A percentile compares a stretch with the other conserved stretches of the same genome.
phyloP scores from a whole-genome alignment of 2,329 filamentous ascomycete genomes.

The Ophiostoma australiae region DNA sequence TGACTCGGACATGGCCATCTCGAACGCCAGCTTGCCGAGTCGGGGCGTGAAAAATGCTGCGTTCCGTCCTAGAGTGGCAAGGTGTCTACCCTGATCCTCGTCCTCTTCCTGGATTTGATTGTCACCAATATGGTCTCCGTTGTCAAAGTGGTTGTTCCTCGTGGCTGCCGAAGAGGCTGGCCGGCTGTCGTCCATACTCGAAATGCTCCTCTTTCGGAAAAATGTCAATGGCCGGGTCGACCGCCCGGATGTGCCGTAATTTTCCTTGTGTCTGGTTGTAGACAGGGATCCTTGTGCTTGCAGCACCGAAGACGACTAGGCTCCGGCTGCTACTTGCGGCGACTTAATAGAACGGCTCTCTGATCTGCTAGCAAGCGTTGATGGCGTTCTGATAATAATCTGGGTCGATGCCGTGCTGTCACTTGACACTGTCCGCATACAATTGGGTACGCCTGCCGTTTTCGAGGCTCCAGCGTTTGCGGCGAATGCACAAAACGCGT shows the following conservation, averaged over 20 bases:
- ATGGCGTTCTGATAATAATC: neutral
- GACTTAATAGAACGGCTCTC: neutral
- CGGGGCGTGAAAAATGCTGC: constrained; percentile 17
- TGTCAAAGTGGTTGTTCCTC: neutral
- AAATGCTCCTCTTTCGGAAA: constrained; percentile 16
- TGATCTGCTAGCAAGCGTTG: neutral
- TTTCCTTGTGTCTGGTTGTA: neutral
- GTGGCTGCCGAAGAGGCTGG: constrained; percentile 15
- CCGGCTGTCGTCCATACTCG: neutral
- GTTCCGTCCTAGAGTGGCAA: neutral
- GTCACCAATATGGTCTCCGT: neutral
- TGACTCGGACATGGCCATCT: constrained; percentile 25
- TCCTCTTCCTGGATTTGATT: neutral
- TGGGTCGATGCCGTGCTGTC: constrained; percentile 16
- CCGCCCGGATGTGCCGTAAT: neutral
- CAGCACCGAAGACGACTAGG: constrained; percentile 20
- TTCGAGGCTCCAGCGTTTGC: neutral
- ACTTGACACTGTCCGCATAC: constrained; percentile 16
- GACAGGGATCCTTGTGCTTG: neutral
- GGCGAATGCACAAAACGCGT: constrained; percentile 12
- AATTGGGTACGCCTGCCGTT: neutral
- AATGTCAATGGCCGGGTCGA: constrained; percentile 7
- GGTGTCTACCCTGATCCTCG: neutral
- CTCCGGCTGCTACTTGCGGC: constrained; percentile 17
- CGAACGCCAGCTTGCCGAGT: constrained; percentile 26